A percentile compares a stretch with the other conserved stretches of the same genome.
These are phyloP conservation scores for Pythium dissimile DNA, from an alignment of 352 stramenopile species.

Conservation along the genomic window DNA sequence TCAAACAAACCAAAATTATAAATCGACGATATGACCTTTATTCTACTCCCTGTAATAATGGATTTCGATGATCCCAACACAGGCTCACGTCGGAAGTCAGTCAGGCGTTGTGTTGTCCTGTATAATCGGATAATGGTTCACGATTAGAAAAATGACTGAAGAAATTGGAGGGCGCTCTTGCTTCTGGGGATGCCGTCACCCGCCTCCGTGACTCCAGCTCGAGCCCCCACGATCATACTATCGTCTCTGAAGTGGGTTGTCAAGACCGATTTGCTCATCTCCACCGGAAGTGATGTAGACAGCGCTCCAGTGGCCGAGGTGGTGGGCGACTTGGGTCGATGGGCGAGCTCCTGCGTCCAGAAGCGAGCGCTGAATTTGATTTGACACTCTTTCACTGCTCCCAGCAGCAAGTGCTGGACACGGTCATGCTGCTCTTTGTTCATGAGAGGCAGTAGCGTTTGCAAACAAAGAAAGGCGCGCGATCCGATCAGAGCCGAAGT, in stretches of 20 bases:
- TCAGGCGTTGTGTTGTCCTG: no score
- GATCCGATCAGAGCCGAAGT: constrained; percentile 19
- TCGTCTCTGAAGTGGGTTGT: neutral
- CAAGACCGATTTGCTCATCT: neutral
- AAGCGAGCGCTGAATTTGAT: constrained; percentile 53
- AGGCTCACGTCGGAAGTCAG: no score
- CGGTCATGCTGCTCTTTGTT: constrained; percentile 44
- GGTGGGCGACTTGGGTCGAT: neutral
- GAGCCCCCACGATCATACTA: neutral
- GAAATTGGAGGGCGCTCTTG: constrained; percentile 19
- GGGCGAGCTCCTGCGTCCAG: constrained; percentile 38
- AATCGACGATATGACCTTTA: no score
- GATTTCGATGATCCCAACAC: neutral
- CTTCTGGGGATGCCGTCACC: constrained; percentile 14
- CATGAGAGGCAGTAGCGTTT: constrained; percentile 62
- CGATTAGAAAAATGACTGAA: constrained; percentile 21
- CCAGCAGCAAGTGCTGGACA: constrained; percentile 56
- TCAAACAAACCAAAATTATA: no score
- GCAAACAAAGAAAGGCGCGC: constrained; percentile 58
- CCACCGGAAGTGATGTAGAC: neutral
- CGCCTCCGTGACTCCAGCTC: neutral
- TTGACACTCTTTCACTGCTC: constrained; percentile 45
- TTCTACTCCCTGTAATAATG: neutral
- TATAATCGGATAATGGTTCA: neutral
- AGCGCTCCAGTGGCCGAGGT: neutral